Base-by-base conservation (phyloP, 2,329 filamentous ascomycete genomes). In the Xylariaceae sp. region DNA sequence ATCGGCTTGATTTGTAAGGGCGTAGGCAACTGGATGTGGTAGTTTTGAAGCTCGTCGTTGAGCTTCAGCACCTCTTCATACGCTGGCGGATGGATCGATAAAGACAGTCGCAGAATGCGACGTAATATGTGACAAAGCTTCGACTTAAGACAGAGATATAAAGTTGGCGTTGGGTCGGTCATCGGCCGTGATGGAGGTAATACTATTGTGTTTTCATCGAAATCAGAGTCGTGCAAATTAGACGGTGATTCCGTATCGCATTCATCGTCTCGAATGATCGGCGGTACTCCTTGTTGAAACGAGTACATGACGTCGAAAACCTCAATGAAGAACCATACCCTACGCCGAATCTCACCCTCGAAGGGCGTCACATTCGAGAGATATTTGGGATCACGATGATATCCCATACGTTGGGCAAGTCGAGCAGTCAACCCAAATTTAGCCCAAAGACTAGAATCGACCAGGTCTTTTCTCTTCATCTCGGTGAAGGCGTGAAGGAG, bases 251-350 rank as follows among this genome's bases (percentile, higher is more conserved):
- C 70, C 1, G 73, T 75, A 59, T 79, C 77, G 59, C 71, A 76
- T 30, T 74, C 71, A 13, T 72, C 71, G n/a, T 75, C 70, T 47
- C 75, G 70, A 45, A 80, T 70, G 51, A 76, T 74, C n/a, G 74
- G 68, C 1, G 79, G 77, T 63, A 80, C 73, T 8, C 78, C 77
- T n/a, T 78, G 72, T 63, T 80, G 76, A 55, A 76, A 78, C 0
- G 76, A 77, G 43, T 78, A 73, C 2, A 79, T 58, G 4, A 76
- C 65, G 59, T 81, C 78, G 16, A 74, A 74, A 0, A 75, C 68
- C 56, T 77, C 73, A 15, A 74, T 70, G 58, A 74, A 70, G 48
- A 77, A 72, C 76, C 78, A 80, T 2, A 69, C 68, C 16, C 78
- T 70, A 4, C 78, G 72, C 16, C 78, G 73, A 70, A 80, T 77